Base-by-base conservation (phyloP, 108 stramenopile genomes). In the Aureococcus anophagefferens region DNA sequence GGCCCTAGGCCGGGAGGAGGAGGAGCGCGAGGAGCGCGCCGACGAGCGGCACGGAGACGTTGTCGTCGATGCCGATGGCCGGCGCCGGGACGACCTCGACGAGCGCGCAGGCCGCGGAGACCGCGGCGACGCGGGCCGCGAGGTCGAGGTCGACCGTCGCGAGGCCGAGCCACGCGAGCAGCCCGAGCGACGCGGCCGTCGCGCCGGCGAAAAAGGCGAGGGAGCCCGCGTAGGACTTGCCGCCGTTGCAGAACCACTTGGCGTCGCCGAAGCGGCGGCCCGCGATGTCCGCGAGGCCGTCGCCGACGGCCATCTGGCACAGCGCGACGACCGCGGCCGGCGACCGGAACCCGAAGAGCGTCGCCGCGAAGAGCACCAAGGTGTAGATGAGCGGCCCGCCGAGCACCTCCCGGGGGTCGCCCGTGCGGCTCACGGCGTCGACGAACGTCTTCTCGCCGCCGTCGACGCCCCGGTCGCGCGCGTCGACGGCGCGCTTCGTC, bases 371-470 rank as follows among this genome's bases (percentile, higher is more conserved):
- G 9, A 83, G 71, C 28, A 81, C 70, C 21, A 79, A 32, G 28
- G 71, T 64, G 79, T 83, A 83, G 33, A 81, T 35, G 28, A 81
- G 75, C 28, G 82, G 82, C 33, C 82, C 82, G 28, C 78, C 78
- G 21, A 83, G 70, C 13, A 78, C 79, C 76, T 83, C 82, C 35
- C 33, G 33, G 25, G 78, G 75, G 32, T 46, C 37, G 37, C 78
- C 79, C 17, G 35, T 63, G 15, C 77, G 64, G 34, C 32, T 46
- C 16, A 80, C 45, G 9, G 72, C 79, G 46, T 35, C 40, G 35
- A 79, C 76, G 46, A 79, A 72, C 33, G 44, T 37, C 66, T 74
- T 68, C 28, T 25, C 76, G 71, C 4, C 25, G 18, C n/a, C 67
- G 32, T 36, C 67, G n/a, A n/a, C n/a, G n/a, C n/a, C n/a, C n/a